A percentile compares a stretch with the other conserved stretches of the same genome.
Evolutionary conservation across 352 stramenopile genomes (phyloP).

Genomic region (Pythium monospermum): DNA sequence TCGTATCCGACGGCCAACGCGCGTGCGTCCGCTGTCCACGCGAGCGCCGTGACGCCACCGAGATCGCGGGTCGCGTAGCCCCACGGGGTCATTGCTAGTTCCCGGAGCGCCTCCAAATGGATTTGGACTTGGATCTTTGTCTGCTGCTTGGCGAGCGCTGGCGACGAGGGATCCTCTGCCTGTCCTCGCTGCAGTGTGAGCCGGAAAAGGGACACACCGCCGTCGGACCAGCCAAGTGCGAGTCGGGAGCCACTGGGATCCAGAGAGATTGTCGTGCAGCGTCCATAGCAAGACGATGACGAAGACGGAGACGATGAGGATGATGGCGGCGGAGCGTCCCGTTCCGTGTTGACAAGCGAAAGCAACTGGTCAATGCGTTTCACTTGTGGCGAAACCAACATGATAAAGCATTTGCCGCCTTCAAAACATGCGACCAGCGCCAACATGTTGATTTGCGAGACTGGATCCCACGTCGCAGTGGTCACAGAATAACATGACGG

Average conservation of each 20-base stretch:
- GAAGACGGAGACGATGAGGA: background rate
- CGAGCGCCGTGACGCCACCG: slow-evolving; percentile 52
- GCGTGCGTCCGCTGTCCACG: slow-evolving; percentile 58
- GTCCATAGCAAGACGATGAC: slow-evolving; percentile 24
- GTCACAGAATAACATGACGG: slow-evolving; percentile 55
- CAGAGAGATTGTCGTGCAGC: slow-evolving; percentile 44
- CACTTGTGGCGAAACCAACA: slow-evolving; percentile 47
- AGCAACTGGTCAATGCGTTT: slow-evolving; percentile 70
- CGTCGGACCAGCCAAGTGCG: slow-evolving; percentile 71
- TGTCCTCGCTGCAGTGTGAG: slow-evolving; percentile 28
- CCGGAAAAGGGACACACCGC: slow-evolving; percentile 59
- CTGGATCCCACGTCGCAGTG: slow-evolving; percentile 36
- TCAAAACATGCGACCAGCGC: slow-evolving; percentile 68
- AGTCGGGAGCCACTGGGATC: slow-evolving; percentile 44
- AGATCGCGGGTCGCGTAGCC: slow-evolving; percentile 54
- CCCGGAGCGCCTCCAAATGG: slow-evolving; percentile 49
- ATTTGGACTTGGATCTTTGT: slow-evolving; percentile 13
- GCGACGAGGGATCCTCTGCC: background rate
- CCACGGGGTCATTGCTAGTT: slow-evolving; percentile 58
- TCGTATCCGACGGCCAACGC: slow-evolving; percentile 67
- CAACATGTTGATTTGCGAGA: slow-evolving; percentile 26
- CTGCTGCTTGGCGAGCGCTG: background rate
- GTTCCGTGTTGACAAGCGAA: slow-evolving; percentile 68
- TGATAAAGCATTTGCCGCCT: slow-evolving; percentile 78
- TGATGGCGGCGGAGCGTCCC: slow-evolving; percentile 8